These are phyloP conservation scores for Dioscorea cayenensis DNA, from an alignment of 116 monocot genomes.

Conservation along the genomic window DNA sequence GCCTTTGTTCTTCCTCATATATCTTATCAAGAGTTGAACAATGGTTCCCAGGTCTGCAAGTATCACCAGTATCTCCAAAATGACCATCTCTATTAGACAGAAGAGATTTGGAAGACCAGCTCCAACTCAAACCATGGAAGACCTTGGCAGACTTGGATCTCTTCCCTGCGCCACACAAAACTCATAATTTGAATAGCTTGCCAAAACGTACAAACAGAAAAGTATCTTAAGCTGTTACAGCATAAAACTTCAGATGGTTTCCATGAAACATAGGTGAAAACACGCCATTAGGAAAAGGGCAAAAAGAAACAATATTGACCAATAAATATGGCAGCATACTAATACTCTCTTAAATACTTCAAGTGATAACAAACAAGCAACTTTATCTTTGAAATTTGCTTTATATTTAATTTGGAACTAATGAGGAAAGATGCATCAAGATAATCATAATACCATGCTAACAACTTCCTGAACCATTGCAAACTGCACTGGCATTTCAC, in stretches of 20 bases:
- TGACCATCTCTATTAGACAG: conserved; percentile 31
- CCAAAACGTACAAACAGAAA: not conserved
- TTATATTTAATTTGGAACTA: no score
- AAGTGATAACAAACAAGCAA: no score
- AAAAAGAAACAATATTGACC: not conserved
- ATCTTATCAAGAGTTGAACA: conserved; percentile 62
- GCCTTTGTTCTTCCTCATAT: conserved; percentile 55
- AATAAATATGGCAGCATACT: not conserved
- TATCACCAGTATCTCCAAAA: conserved; percentile 16
- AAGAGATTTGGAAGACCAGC: conserved; percentile 61
- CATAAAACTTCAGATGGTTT: no score
- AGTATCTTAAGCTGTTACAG: not conserved
- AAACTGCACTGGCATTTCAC: no score
- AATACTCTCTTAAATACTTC: no score
- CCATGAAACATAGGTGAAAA: not conserved
- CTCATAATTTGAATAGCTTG: not conserved
- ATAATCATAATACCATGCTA: no score
- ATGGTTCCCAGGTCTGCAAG: conserved; percentile 30
- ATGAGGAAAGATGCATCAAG: no score
- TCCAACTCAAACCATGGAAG: conserved; percentile 61
- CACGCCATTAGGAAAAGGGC: not conserved
- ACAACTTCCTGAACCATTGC: no score
- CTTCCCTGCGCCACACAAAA: conserved; percentile 31
- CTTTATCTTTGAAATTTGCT: no score
- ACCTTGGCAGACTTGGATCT: conserved; percentile 78